A percentile compares a stretch with the other conserved stretches of the same genome.
Conservation (phyloP, 2,329 filamentous ascomycete genomes). For the Teratosphaeria destructans region DNA sequence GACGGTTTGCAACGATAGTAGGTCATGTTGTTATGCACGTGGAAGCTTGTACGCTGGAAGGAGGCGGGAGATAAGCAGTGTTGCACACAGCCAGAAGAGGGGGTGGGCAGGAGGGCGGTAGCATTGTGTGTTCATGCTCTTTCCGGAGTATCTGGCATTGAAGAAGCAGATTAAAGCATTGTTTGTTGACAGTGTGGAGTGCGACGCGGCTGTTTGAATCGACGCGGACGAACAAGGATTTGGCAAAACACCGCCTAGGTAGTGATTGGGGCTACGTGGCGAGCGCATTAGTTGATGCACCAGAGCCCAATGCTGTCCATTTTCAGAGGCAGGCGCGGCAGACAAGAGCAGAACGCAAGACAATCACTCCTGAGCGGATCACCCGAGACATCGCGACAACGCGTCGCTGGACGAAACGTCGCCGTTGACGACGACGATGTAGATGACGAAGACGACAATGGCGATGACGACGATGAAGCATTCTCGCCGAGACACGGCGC, state of each 20-base stretch:
- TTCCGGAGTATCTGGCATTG: background rate
- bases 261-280: constrained; percentile 3
- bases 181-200: constrained; percentile 1
- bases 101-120: background rate
- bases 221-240: background rate
- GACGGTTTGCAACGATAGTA: background rate
- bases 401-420: constrained; percentile 13
- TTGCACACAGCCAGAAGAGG: background rate
- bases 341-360: constrained; percentile 1
- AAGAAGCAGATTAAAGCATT: background rate
- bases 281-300: constrained; percentile 3
- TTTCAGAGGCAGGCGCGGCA: constrained; percentile 1
- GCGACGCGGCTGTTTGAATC: background rate
- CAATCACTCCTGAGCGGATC: constrained; percentile 10
- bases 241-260: background rate
- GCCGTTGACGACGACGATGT: constrained; percentile 10
- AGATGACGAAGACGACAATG: constrained; percentile 10
- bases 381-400: constrained; percentile 18
- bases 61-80: constrained; percentile 4
- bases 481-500: constrained; percentile 9
- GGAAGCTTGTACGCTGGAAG: background rate
- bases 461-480: constrained; percentile 10
- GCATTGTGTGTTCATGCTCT: background rate
- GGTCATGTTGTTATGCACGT: constrained; percentile 1
- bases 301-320: constrained; percentile 8